Evolutionary conservation across 768 basidiomycete genomes (phyloP).

Genomic region (Trametes gibbosa): DNA sequence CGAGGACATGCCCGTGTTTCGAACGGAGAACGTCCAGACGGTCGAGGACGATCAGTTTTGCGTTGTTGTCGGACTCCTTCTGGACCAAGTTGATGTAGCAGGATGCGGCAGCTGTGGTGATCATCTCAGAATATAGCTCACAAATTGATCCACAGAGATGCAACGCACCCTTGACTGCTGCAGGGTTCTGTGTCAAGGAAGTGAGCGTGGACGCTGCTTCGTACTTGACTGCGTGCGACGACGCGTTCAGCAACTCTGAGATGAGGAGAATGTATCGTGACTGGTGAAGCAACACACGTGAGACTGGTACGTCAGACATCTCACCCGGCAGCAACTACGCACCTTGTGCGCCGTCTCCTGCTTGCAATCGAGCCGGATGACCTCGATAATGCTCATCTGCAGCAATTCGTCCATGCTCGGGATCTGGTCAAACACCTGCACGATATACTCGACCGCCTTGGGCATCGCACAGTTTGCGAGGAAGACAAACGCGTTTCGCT

Average conservation of each 20-base stretch:
- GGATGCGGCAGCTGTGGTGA: constrained; percentile 53
- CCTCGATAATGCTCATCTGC: constrained; percentile 95
- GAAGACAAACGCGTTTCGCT: constrained; percentile 96
- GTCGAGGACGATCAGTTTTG: constrained; percentile 95
- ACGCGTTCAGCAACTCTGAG: constrained; percentile 85
- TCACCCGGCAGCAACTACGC: constrained; percentile 29
- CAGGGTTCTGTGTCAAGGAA: constrained; percentile 89
- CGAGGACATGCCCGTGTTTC: constrained; percentile 86
- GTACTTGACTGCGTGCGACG: constrained; percentile 94
- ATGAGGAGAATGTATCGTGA: constrained; percentile 93
- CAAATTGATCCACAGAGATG: neutral
- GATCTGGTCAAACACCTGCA: constrained; percentile 82
- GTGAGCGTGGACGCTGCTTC: constrained; percentile 96
- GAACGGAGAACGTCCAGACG: constrained; percentile 79
- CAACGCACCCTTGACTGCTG: constrained; percentile 84
- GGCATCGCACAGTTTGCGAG: constrained; percentile 83
- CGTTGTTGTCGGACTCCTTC: constrained; percentile 98
- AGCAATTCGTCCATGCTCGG: constrained; percentile 82
- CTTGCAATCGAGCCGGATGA: constrained; percentile 87
- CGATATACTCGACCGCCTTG: constrained; percentile 89
- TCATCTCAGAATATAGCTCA: neutral
- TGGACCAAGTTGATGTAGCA: constrained; percentile 85
- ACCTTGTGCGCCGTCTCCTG: constrained; percentile 81
- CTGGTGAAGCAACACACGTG: constrained; percentile 36
- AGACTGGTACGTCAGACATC: neutral